A percentile compares a stretch with the other conserved stretches of the same genome.
phyloP scores from a whole-genome alignment of 2,329 filamentous ascomycete genomes.

The Xylariaceae sp. region DNA sequence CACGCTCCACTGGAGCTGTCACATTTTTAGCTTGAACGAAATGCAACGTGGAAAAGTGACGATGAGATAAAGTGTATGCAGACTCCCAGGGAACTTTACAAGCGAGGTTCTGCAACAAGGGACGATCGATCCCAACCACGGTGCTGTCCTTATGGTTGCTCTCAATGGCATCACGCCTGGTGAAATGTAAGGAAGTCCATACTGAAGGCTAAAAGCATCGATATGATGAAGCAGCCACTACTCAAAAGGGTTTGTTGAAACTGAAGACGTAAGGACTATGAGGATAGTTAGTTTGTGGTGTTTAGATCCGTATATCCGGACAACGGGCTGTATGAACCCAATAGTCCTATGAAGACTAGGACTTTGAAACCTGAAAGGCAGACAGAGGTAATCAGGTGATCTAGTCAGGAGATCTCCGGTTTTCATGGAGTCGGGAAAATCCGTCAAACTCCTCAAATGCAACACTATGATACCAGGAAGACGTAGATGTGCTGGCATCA shows the following conservation, averaged over 20 bases:
- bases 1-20: background rate
- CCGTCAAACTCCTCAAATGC: background rate
- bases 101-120: background rate
- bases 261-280: background rate
- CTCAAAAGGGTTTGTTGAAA: no score
- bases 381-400: background rate
- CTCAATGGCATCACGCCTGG: background rate
- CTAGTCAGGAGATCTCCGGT: background rate
- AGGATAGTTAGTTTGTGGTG: background rate
- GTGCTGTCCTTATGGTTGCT: background rate
- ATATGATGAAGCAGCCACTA: no score
- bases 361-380: background rate
- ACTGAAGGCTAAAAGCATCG: background rate
- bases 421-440: background rate
- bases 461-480: background rate
- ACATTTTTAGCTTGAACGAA: background rate
- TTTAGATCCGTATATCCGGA: background rate
- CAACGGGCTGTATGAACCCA: background rate
- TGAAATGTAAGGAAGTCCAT: background rate
- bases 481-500: background rate
- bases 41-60: no score
- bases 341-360: background rate
- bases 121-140: no score
- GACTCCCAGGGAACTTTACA: background rate
- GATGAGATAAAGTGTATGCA: background rate